A percentile compares a stretch with the other conserved stretches of the same genome.
Evolutionary conservation across 345 rosid species (phyloP).

Genomic region (Aquilaria malaccensis): DNA sequence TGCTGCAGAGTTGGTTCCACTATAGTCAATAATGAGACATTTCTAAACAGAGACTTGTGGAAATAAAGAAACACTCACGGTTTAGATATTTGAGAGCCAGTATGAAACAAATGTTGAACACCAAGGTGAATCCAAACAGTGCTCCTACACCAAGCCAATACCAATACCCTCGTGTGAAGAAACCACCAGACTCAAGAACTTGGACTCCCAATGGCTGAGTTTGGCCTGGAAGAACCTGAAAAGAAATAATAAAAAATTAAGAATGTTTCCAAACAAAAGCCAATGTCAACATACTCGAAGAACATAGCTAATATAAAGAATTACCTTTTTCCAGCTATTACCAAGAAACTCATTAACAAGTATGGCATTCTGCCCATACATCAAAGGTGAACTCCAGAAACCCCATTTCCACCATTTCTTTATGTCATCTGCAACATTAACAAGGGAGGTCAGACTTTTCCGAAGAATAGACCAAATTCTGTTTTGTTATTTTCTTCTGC

Average conservation of each 20-base stretch:
- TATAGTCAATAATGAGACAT: neutral
- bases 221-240: conserved; percentile 15
- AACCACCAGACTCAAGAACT: conserved; percentile 36
- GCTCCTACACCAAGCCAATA: conserved; percentile 69
- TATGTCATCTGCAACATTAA: conserved; percentile 39
- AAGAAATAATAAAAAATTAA: neutral
- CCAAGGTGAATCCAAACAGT: conserved; percentile 34
- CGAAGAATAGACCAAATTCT: neutral
- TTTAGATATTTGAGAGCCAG: conserved; percentile 48
- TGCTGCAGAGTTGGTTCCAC: conserved; percentile 33
- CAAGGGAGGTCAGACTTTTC: neutral
- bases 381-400: conserved; percentile 72
- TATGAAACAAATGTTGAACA: conserved; percentile 42
- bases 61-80: conserved; percentile 27
- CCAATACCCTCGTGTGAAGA: conserved; percentile 42
- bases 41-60: conserved; percentile 7
- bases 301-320: conserved; percentile 10
- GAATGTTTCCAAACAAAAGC: neutral
- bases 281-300: neutral
- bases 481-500: conserved; percentile 1
- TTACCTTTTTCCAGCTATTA: conserved; percentile 54
- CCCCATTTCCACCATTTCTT: conserved; percentile 95
- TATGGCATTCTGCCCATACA: conserved; percentile 74
- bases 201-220: conserved; percentile 33
- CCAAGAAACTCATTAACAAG: conserved; percentile 65